These are phyloP conservation scores for Capsicum pubescens DNA, from an alignment of 257 asterid species.

Conservation along the genomic window DNA sequence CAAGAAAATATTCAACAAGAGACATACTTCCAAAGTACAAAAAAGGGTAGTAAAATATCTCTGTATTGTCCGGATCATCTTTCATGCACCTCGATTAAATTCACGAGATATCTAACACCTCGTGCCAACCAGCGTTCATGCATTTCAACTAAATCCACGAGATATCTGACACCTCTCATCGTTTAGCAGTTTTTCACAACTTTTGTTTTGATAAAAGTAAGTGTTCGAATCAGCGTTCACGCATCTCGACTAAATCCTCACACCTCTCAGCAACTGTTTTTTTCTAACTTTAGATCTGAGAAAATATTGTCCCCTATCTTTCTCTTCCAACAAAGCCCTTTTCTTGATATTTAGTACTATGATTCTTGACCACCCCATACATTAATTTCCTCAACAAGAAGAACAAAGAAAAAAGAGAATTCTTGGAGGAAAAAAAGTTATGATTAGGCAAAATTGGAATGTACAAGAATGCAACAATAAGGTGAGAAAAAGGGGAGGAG, in stretches of 20 bases:
- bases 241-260: too few relatives aligned
- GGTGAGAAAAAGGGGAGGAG: constrained; percentile 84
- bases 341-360: constrained; percentile 18
- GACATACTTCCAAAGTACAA: constrained; percentile 30
- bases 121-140: too few relatives aligned
- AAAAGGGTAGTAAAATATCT: background rate
- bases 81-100: too few relatives aligned
- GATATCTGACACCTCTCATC: too few relatives aligned
- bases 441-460: constrained; percentile 69
- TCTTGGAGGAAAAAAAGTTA: constrained; percentile 28
- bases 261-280: too few relatives aligned
- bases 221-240: too few relatives aligned
- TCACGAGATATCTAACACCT: too few relatives aligned
- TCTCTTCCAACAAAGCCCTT: constrained; percentile 8
- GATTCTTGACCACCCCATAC: constrained; percentile 28
- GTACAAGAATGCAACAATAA: constrained; percentile 65
- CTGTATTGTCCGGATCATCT: too few relatives aligned
- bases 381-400: background rate
- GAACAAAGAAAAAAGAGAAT: background rate
- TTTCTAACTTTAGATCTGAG: constrained; percentile 27
- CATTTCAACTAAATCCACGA: too few relatives aligned
- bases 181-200: too few relatives aligned
- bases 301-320: constrained; percentile 10
- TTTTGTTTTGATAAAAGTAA: too few relatives aligned
- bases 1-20: constrained; percentile 33